Evolutionary conservation across 352 stramenopile species (phyloP).

Genomic region (Pythium aphanidermatum): DNA sequence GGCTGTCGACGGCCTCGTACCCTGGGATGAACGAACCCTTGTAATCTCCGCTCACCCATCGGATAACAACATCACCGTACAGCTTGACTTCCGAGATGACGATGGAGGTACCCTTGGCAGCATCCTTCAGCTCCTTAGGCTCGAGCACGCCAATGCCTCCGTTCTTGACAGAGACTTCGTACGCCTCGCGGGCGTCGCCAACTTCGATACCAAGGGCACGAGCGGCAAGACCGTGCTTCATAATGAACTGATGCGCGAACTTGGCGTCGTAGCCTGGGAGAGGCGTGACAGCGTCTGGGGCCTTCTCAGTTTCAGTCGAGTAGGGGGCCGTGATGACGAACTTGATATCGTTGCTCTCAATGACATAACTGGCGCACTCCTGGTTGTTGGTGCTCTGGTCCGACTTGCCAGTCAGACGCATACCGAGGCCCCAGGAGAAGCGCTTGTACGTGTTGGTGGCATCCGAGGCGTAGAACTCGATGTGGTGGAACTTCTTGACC

Average conservation of each 20-base stretch:
- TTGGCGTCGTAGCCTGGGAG: slow-evolving; percentile 61
- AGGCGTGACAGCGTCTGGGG: slow-evolving; percentile 32
- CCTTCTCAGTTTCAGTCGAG: slow-evolving; percentile 59
- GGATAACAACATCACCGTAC: slow-evolving; percentile 87
- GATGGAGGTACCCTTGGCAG: slow-evolving; percentile 38
- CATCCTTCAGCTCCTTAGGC: slow-evolving; percentile 56
- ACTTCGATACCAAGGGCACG: slow-evolving; percentile 81
- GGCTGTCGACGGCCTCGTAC: slow-evolving; percentile 52
- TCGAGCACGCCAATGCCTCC: slow-evolving; percentile 47
- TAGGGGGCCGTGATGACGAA: slow-evolving; percentile 90
- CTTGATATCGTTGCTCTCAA: slow-evolving; percentile 71
- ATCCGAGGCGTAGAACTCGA: slow-evolving; percentile 82
- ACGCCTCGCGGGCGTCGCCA: slow-evolving; percentile 64
- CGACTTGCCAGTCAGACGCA: slow-evolving; percentile 75
- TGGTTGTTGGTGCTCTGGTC: slow-evolving; percentile 87
- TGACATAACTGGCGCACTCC: slow-evolving; percentile 79
- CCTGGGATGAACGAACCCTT: slow-evolving; percentile 70
- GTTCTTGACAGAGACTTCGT: slow-evolving; percentile 74
- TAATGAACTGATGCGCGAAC: slow-evolving; percentile 73
- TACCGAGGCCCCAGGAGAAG: slow-evolving; percentile 83
- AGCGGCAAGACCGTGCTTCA: slow-evolving; percentile 74
- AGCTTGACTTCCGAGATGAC: slow-evolving; percentile 80
- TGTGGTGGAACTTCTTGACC: slow-evolving; percentile 76
- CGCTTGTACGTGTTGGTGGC: slow-evolving; percentile 69
- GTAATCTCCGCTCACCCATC: slow-evolving; percentile 78